Evolutionary conservation across 345 rosid species (phyloP).

Genomic region (Bruguiera sexangula): DNA sequence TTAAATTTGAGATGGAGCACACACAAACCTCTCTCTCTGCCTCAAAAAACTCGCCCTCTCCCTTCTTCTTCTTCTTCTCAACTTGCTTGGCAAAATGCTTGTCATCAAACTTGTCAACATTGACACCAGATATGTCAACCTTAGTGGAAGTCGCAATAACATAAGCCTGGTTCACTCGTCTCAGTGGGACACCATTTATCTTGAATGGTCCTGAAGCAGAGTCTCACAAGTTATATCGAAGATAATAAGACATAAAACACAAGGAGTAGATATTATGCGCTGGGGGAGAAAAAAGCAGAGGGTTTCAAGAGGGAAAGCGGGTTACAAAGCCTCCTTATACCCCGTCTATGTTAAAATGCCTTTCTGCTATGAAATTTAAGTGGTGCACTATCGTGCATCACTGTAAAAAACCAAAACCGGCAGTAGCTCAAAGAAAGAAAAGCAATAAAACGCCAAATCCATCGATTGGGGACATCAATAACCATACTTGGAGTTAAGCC

Average conservation of each 20-base stretch:
- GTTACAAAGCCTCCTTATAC: neutral
- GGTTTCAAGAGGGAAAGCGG: too few relatives aligned
- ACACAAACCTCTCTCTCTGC: slow-evolving; percentile 58
- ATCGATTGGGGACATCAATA: too few relatives aligned
- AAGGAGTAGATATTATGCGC: too few relatives aligned
- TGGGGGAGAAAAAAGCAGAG: too few relatives aligned
- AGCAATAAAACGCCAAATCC: too few relatives aligned
- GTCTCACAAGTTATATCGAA: neutral
- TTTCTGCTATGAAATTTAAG: too few relatives aligned
- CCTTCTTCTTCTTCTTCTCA: slow-evolving; percentile 69
- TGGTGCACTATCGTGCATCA: too few relatives aligned
- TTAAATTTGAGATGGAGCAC: neutral
- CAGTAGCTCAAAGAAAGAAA: too few relatives aligned
- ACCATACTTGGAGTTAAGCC: too few relatives aligned
- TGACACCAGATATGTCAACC: slow-evolving; percentile 62
- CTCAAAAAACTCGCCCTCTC: slow-evolving; percentile 80
- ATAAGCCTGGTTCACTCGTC: slow-evolving; percentile 64
- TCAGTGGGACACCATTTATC: slow-evolving; percentile 70
- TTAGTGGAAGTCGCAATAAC: slow-evolving; percentile 67
- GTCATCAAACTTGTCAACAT: slow-evolving; percentile 43
- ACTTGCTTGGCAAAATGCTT: slow-evolving; percentile 44
- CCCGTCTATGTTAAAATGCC: too few relatives aligned
- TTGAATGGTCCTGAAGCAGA: slow-evolving; percentile 59
- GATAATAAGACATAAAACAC: neutral
- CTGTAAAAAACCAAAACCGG: too few relatives aligned